Conservation (phyloP, 495 filamentous ascomycete genomes). For the Tuber microsphaerosporum region DNA sequence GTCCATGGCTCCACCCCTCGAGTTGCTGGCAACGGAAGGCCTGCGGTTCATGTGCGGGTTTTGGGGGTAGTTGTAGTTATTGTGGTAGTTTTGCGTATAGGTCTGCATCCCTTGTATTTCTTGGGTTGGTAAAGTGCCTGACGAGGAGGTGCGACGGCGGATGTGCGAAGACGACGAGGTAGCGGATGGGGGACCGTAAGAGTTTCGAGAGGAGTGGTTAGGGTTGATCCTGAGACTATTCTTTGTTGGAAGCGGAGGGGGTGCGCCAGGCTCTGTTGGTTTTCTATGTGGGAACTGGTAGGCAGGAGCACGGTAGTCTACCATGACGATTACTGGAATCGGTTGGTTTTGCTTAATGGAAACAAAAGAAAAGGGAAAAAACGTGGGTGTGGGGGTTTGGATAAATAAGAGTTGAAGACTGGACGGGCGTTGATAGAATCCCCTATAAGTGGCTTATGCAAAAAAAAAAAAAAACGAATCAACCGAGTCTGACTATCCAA, state of each 20-base stretch:
- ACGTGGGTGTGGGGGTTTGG: conserved; percentile 21
- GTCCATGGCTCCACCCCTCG: conserved; percentile 29
- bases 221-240: conserved; percentile 29
- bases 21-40: conserved; percentile 29
- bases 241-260: conserved; percentile 18
- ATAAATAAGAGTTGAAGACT: conserved; percentile 17
- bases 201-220: conserved; percentile 23
- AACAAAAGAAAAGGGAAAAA: conserved; percentile 16
- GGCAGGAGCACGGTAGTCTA: conserved; percentile 35
- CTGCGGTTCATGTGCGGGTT: conserved; percentile 32
- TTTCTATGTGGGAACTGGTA: conserved; percentile 38
- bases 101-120: not conserved
- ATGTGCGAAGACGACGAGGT: conserved; percentile 28
- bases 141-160: conserved; percentile 36
- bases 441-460: conserved; percentile 18
- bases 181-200: conserved; percentile 27
- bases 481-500: conserved; percentile 16
- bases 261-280: conserved; percentile 10
- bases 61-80: conserved; percentile 20
- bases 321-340: conserved; percentile 29
- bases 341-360: conserved; percentile 8
- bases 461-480: conserved; percentile 7
- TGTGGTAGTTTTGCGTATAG: conserved; percentile 25
- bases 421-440: conserved; percentile 6
- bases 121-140: conserved; percentile 27